A percentile compares a stretch with the other conserved stretches of the same genome.
phyloP scores from a whole-genome alignment of 2,329 filamentous ascomycete species.

The Fusarium zealandicum region DNA sequence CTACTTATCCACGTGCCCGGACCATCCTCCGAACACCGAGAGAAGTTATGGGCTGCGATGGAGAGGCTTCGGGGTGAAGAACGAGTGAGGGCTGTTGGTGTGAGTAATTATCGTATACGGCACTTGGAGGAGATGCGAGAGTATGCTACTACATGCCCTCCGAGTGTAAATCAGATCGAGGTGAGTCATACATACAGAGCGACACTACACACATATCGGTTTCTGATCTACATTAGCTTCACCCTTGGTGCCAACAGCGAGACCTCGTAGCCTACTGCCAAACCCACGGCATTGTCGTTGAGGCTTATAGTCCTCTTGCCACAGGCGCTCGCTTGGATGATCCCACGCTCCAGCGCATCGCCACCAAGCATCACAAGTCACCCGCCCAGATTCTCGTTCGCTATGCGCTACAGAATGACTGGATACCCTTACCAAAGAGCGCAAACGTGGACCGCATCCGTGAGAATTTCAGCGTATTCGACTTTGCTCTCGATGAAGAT shows the following conservation, averaged over 20 bases:
- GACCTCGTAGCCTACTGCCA: constrained; percentile 65
- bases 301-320: constrained; percentile 51
- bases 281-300: constrained; percentile 72
- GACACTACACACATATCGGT: too few species aligned
- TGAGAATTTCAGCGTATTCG: constrained; percentile 67
- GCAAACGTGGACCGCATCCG: constrained; percentile 64
- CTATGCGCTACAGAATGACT: constrained; percentile 74
- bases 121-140: constrained; percentile 73
- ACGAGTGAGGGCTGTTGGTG: constrained; percentile 70
- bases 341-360: constrained; percentile 61
- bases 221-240: constrained; percentile 59
- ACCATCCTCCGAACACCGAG: constrained; percentile 60
- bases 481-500: constrained; percentile 62
- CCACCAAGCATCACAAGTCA: constrained; percentile 65
- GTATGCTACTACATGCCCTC: constrained; percentile 72
- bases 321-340: constrained; percentile 55
- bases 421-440: constrained; percentile 73
- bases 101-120: constrained; percentile 73
- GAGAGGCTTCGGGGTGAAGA: constrained; percentile 68
- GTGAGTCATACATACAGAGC: constrained; percentile 57
- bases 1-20: constrained; percentile 74
- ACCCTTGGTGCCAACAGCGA: constrained; percentile 71
- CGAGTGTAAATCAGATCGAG: constrained; percentile 78
- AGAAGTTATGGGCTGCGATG: constrained; percentile 70
- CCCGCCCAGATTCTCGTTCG: constrained; percentile 72